Evolutionary conservation across 2,329 filamentous ascomycete genomes (phyloP).

Genomic region (Colletotrichum scovillei): DNA sequence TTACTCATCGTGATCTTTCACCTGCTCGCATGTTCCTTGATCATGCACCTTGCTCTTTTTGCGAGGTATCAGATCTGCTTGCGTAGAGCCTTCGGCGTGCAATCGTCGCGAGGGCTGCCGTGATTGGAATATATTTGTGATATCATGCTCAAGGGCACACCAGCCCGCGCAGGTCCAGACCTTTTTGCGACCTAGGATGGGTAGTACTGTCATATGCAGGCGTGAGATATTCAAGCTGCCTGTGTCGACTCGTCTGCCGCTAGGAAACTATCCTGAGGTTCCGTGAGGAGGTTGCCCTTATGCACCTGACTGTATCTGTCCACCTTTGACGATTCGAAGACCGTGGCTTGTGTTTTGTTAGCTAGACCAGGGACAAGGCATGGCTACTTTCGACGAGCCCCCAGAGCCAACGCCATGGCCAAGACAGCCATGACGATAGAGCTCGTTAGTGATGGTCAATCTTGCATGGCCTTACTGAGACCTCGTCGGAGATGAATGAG

Average conservation of each 20-base stretch:
- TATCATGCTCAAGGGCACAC: constrained; percentile 12
- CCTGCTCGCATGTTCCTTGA: background rate
- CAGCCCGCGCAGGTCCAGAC: constrained; percentile 26
- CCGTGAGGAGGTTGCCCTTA: constrained; percentile 38
- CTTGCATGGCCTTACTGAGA: constrained; percentile 12
- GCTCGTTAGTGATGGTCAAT: background rate
- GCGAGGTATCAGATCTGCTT: constrained; percentile 11
- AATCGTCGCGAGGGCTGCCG: constrained; percentile 5
- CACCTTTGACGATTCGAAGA: background rate
- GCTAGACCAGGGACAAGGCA: background rate
- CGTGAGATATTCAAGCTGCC: constrained; percentile 8
- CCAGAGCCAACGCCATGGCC: background rate
- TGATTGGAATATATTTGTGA: constrained; percentile 19
- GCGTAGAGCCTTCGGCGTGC: background rate
- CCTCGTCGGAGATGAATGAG: constrained; percentile 26
- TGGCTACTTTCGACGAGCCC: constrained; percentile 7
- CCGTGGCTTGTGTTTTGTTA: background rate
- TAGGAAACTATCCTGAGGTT: constrained; percentile 25
- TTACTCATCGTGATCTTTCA: constrained; percentile 7
- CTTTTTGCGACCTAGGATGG: constrained; percentile 10
- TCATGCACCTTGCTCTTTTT: constrained; percentile 16
- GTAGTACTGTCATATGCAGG: constrained; percentile 23
- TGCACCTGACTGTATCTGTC: constrained; percentile 33
- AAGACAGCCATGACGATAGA: background rate
- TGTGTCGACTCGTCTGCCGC: constrained; percentile 15